These are phyloP conservation scores for Sabuloglossum arenarium DNA, from an alignment of 495 filamentous ascomycete species.

Conservation along the genomic window DNA sequence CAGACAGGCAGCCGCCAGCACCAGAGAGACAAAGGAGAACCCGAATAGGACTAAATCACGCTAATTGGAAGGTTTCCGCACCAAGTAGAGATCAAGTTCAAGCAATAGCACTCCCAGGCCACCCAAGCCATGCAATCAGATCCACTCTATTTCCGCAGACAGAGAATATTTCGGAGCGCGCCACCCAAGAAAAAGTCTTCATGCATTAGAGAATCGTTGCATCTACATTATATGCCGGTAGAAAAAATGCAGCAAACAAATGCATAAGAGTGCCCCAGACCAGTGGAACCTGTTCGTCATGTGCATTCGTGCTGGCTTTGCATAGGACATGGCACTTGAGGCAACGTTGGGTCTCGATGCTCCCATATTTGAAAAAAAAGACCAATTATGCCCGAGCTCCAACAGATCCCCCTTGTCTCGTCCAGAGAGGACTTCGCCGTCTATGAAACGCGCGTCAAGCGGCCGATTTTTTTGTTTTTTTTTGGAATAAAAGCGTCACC, in stretches of 20 bases:
- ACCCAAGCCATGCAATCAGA: constrained; percentile 1
- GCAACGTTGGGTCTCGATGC: background rate
- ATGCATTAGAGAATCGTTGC: background rate
- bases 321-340: background rate
- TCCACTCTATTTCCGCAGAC: background rate
- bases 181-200: background rate
- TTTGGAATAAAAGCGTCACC: background rate
- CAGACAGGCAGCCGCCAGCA: background rate
- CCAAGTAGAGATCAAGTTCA: background rate
- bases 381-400: background rate
- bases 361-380: background rate
- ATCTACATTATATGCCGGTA: background rate
- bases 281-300: background rate
- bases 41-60: background rate
- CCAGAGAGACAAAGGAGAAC: background rate
- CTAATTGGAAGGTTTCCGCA: background rate
- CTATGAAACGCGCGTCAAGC: background rate
- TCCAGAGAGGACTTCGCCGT: background rate
- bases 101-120: too few relatives aligned
- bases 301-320: background rate
- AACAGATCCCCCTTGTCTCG: background rate
- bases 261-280: background rate
- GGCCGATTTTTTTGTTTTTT: background rate
- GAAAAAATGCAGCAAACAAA: background rate
- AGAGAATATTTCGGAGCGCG: background rate